Evolutionary conservation across 441 rosid genomes (phyloP), one percentile per base, ranked within the genome.

Genomic region (Isatis lusitanica): DNA sequence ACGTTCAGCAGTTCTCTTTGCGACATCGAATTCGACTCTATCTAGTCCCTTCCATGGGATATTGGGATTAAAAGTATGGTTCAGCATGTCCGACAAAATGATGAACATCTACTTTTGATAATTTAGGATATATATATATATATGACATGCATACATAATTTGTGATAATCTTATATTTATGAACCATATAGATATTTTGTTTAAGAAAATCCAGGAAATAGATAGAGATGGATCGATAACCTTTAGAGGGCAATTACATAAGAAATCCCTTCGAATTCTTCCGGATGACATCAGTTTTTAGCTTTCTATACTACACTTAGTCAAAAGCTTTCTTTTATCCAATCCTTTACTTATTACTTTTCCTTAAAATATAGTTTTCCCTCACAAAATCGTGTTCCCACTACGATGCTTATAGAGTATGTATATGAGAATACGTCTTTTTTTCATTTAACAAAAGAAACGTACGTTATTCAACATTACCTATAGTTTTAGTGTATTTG

Each of bases 271-370:
- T 66, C 58, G 28, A 9, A 28, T 48, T 58, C 57, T 42, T 42
- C 17, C 8, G 12, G 55, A 18, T 73, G 48, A 73, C 65, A 56
- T 35, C 77, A 65, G 33, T 64, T 64, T 44, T 31, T 48, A 13
- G 13, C 28, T 72, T 33, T 50, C 9, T 9, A 5, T 26, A 21
- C 7, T 10, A 44, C n/a, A 0, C 53, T 15, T 35, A 12, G 58
- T 64, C 50, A 65, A 36, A 46, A 36, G 51, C 39, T 55, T 15
- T 38, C 46, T 65, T 63, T 66, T 52, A 33, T 18, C 6, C 9
- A 30, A 4, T 35, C 1, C 9, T 36, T 36, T 36, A 36, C 11
- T 26, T 50, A 52, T 12, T 52, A 26, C 35, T 31, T 31, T 63
- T 24, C 21, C 11, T 42, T 55, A 62, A 61, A 24, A 26, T 24